Base-by-base conservation (phyloP, 2,329 filamentous ascomycete genomes). In the Aspergillus ochraceus region DNA sequence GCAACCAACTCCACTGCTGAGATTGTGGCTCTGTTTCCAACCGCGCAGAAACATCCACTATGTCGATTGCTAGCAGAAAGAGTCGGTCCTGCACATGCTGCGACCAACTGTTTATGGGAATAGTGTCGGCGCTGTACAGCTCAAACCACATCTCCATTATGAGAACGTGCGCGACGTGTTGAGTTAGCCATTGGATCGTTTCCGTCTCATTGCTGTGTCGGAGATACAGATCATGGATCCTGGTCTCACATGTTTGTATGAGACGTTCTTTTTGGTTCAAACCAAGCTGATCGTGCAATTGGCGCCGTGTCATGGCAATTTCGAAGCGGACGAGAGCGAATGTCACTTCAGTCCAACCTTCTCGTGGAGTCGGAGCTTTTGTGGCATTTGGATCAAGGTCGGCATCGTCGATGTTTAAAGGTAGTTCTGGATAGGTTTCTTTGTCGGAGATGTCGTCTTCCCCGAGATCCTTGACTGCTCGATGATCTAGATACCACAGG, bases 101-200 rank as follows among this genome's bases (percentile, higher is more conserved):
- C 20, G 64, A 47, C 70, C 66, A 45, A 89, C 83, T 61, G 86
- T 80, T 0, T 87, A 64, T 36, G 30, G 17, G 32, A n/a, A 22
- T 30, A 39, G n/a, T 20, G 12, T 6, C 19, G 29, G 29, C 26
- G 10, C 91, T 86, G 68, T 91, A 88, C 2, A 90, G 82, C 59
- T 91, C 83, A 30, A 92, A 80, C 75, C 86, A 89, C 82, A 91
- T 88, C 75, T 91, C 91, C 60, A 86, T 85, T 77, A 90, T 84
- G 62, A 91, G 85, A 24, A 91, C 79, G 12, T 88, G 83, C 1
- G 86, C 81, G n/a, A 89, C 81, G 49, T 87, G 87, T 3, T 83
- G 84, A 2, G 83, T 84, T 36, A 89, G 83, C 86, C 86, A 89
- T 62, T 84, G 86, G 3, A 89, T 74, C 1, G 80, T 75, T 54